Evolutionary conservation across 441 rosid species (phyloP), one percentile per base, ranked within the genome.

Genomic region (Gossypium aridum): DNA sequence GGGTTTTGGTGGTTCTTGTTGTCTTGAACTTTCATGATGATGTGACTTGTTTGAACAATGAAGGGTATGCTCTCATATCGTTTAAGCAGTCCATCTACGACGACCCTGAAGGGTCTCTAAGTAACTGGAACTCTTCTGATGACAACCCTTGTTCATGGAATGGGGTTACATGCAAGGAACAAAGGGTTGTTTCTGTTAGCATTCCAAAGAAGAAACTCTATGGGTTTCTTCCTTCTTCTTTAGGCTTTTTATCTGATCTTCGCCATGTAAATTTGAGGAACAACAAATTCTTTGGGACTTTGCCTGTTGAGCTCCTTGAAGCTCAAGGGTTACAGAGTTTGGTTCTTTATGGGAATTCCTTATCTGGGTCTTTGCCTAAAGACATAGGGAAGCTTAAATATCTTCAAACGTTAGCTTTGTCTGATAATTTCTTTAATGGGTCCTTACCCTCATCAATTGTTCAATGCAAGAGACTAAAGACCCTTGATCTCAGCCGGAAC

Each of bases 111-210:
- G 90, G 97, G 81, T 88, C 94, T 57, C 81, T 96, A 17, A 83
- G 75, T 75, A 90, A 86, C 82, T 96, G 99, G 99, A 92, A 93
- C 87, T 80, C 90, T 60, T 93, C 97, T 4, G 88, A 89, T 82
- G 85, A 80, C 2, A 80, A 80, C 80, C 89, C 98, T 49, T 96
- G 98, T 76, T 89, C 93, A 0, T 96, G 98, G 99, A 92, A 93
- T 84, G 99, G 99, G 71, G 83, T 96, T 66, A 93, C 98, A 56
- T 96, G 99, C 88, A 91, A 91, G 77, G 93, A 93, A 43, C 88
- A 71, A 70, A 92, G 73, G 49, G 99, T 96, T 43, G 88, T 92
- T 7, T 90, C 99, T 75, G 65, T 96, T 73, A 89, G 97, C 82
- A 89, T 93, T 78, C 99, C 99, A 1, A 92, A 84, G 84, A 91